Conservation (phyloP, 2,329 filamentous ascomycete genomes). For the Trichoderma asperellum region DNA sequence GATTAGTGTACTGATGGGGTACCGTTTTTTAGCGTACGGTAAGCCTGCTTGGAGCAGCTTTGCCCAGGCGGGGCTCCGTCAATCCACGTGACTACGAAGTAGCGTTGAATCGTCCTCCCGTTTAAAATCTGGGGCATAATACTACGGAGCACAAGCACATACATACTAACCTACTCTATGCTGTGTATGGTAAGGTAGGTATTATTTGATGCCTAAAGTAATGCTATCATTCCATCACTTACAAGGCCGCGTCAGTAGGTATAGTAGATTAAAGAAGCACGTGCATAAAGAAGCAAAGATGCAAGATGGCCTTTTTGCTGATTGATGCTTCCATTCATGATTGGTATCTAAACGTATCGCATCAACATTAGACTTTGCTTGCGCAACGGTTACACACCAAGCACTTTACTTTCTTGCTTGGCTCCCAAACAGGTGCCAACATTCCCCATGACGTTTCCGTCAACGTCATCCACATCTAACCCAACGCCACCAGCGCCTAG, state of each 20-base stretch:
- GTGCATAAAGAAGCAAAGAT: not conserved
- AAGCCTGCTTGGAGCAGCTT: not conserved
- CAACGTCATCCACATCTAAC: slow-evolving; percentile 21
- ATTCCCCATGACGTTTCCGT: slow-evolving; percentile 13
- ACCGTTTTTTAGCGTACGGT: not conserved
- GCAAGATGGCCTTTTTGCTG: not conserved
- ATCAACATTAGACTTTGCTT: not conserved
- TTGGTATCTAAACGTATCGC: not conserved
- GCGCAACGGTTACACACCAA: not conserved
- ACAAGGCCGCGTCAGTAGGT: not conserved
- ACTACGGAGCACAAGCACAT: not conserved
- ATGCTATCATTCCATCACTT: not conserved
- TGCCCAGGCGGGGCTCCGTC: too few relatives aligned
- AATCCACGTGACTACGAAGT: not conserved
- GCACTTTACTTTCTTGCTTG: not conserved
- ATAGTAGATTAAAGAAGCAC: too few relatives aligned
- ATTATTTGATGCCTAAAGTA: not conserved
- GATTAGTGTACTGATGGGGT: not conserved
- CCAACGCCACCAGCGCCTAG: slow-evolving; percentile 14
- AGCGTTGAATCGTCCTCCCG: not conserved
- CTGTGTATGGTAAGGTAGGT: too few relatives aligned
- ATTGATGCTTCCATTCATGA: not conserved
- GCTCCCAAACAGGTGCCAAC: not conserved
- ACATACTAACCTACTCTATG: too few relatives aligned
- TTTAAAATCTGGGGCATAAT: not conserved